Conservation (phyloP, 2,329 filamentous ascomycete genomes). For the Pseudogymnoascus sp. region DNA sequence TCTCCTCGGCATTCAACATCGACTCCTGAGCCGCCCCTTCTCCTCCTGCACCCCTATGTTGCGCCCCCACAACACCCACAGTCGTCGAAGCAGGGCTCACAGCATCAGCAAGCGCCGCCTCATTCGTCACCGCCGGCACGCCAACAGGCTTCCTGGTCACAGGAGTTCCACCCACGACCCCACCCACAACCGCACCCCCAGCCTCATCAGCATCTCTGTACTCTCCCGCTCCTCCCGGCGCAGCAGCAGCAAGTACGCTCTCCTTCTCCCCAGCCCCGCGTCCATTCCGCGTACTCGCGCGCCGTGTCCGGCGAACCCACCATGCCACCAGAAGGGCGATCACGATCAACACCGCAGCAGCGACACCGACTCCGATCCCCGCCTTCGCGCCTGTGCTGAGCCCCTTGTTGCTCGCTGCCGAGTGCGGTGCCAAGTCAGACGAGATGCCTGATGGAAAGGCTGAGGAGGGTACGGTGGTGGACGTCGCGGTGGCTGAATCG, state of each 20-base stretch:
- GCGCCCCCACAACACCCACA: background rate
- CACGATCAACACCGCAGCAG: background rate
- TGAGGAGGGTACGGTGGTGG: background rate
- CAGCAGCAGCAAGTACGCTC: background rate
- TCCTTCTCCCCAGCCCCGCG: background rate
- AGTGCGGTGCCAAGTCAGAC: background rate
- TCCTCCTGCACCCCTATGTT: background rate
- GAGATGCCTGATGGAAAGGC: background rate
- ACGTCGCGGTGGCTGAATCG: background rate
- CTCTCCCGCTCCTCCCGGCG: background rate
- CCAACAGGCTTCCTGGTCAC: conserved; percentile 2
- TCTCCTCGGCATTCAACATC: background rate
- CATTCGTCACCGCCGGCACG: background rate
- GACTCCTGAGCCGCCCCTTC: background rate
- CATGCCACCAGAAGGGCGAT: background rate
- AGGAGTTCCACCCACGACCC: background rate
- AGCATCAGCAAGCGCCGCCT: background rate
- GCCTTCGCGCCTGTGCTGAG: background rate
- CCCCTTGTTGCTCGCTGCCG: background rate
- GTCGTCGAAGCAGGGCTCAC: conserved; percentile 2
- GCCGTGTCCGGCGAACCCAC: background rate
- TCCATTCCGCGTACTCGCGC: background rate
- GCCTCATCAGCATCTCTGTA: conserved; percentile 4
- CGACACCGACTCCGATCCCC: conserved; percentile 1
- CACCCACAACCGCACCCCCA: background rate